Conservation (phyloP, 495 filamentous ascomycete species). For the Hyphodiscus hymeniophilus region DNA sequence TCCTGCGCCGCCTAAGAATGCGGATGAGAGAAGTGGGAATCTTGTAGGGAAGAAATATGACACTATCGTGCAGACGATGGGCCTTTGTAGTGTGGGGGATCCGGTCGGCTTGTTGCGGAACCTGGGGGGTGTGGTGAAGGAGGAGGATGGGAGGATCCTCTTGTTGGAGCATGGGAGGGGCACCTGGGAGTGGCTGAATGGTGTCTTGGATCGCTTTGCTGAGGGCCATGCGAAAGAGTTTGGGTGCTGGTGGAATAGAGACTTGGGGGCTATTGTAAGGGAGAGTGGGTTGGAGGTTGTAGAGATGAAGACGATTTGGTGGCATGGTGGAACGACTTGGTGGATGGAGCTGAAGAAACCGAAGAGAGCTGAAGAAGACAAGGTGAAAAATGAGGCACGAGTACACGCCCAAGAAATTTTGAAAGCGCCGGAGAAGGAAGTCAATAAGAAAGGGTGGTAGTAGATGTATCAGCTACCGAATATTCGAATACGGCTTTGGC, state of each 20-base stretch:
- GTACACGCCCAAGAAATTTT: too few species aligned
- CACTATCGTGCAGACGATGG: conserved; percentile 88
- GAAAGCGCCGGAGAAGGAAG: neutral
- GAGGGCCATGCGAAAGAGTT: conserved; percentile 69
- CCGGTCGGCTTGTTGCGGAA: conserved; percentile 60
- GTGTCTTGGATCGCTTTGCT: conserved; percentile 67
- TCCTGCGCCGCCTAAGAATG: conserved; percentile 15
- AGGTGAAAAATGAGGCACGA: neutral
- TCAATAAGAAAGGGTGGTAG: neutral
- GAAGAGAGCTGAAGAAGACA: conserved; percentile 1
- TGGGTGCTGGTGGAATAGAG: conserved; percentile 97
- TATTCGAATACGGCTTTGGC: too few species aligned
- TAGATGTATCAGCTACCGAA: neutral
- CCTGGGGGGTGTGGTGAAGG: conserved; percentile 41
- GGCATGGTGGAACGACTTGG: conserved; percentile 24
- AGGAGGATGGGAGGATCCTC: conserved; percentile 62
- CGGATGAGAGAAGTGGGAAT: conserved; percentile 19
- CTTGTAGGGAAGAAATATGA: conserved; percentile 49
- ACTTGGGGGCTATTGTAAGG: conserved; percentile 71
- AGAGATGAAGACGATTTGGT: conserved; percentile 38
- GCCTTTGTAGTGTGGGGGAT: conserved; percentile 75
- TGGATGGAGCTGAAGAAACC: conserved; percentile 25
- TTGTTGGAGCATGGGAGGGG: conserved; percentile 89
- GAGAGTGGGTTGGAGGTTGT: conserved; percentile 78
- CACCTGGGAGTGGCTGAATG: conserved; percentile 69